Evolutionary conservation across 441 rosid genomes (phyloP), one percentile per base, ranked within the genome.

Genomic region (Populus hybrid): DNA sequence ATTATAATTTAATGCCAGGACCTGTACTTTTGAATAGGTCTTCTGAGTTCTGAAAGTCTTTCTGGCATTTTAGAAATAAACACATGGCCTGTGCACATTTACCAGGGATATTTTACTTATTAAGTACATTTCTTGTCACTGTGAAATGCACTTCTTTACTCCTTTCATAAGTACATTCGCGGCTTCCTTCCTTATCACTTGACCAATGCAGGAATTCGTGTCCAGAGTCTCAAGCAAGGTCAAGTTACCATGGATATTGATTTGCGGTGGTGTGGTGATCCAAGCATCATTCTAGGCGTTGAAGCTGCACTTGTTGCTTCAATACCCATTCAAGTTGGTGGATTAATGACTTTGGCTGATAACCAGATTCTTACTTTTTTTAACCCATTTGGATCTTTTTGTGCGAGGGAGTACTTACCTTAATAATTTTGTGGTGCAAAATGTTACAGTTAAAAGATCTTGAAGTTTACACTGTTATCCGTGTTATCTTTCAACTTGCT

Each of bases 211-310:
- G 99, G 99, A 77, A 90, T 96, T 50, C 98, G 98, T 61, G 93
- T 96, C 81, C 99, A 94, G 84, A 94, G 92, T 80, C 92, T 92
- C 77, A 92, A 92, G 87, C 84, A 90, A 83, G 99, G 99, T 84
- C 98, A 96, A 86, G 78, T 96, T 68, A 94, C 85, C 28, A 92
- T 94, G 99, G 99, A 94, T 72, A 92, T 94, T 76, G 99, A 96
- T 88, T 88, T 96, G 64, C 92, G 98, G 71, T 96, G 98, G 98
- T 90, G 99, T 75, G 99, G 98, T 82, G 95, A 96, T 87, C 99
- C 99, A 66, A 92, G 87, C 87, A 96, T 96, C 72, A 81, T 96
- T 81, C 85, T 96, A 84, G 98, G 90, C 68, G 98, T 90, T 82
- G 90, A 91, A 85, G 92, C 98, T 81, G 97, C 97, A 29, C 88